Percentiles rank a stretch among this genome's conserved stretches.
These are phyloP conservation scores for Colletotrichum acutatum DNA, from an alignment of 2,329 filamentous ascomycete species.

Conservation along the genomic window DNA sequence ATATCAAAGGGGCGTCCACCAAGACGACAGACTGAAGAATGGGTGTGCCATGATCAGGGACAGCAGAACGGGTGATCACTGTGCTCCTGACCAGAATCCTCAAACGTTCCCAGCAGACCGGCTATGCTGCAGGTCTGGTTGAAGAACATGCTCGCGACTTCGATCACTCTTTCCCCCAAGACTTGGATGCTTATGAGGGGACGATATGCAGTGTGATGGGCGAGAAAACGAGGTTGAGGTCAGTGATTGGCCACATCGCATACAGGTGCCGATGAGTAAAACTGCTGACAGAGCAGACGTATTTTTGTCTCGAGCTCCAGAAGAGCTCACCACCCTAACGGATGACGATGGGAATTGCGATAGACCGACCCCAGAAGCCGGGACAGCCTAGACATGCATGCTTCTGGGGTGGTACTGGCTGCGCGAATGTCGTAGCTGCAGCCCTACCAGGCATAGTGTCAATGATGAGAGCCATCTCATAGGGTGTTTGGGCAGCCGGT, in stretches of 20 bases:
- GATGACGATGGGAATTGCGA: conserved; percentile 19
- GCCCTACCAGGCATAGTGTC: conserved; percentile 15
- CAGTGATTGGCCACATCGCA: conserved; percentile 16
- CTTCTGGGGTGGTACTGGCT: conserved; percentile 2
- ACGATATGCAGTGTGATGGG: neutral
- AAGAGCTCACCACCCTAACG: neutral
- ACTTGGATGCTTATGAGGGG: neutral
- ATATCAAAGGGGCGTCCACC: neutral
- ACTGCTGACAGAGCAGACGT: conserved; percentile 31
- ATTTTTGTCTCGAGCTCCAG: conserved; percentile 26
- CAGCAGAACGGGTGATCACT: neutral
- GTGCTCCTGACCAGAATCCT: neutral
- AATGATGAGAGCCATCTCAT: neutral
- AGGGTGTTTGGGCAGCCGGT: conserved; percentile 3
- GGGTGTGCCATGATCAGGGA: neutral
- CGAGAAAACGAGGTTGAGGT: neutral
- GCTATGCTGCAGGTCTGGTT: conserved; percentile 6
- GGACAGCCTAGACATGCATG: conserved; percentile 6
- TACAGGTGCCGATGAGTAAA: neutral
- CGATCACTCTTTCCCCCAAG: neutral
- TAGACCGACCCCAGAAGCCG: conserved; percentile 18
- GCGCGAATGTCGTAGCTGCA: conserved; percentile 7
- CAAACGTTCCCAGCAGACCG: neutral
- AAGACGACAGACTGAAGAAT: neutral
- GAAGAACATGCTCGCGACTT: neutral